A percentile compares a stretch with the other conserved stretches of the same genome.
phyloP scores from a whole-genome alignment of 2,329 filamentous ascomycete genomes.

The Alternaria arborescens region DNA sequence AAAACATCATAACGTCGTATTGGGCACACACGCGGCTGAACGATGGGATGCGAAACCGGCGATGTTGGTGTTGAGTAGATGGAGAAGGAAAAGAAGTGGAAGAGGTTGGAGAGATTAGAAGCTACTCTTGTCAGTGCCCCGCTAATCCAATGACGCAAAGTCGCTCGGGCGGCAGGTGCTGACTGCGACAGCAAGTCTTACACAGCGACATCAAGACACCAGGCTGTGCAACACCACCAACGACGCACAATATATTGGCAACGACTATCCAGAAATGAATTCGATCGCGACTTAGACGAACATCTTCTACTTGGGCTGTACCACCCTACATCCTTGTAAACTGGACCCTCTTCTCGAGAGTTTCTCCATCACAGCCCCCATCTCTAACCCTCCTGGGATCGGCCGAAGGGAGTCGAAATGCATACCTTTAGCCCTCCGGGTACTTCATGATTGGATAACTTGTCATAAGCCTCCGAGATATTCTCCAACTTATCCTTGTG shows the following conservation, averaged over 20 bases:
- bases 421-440: no score
- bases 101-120: not conserved
- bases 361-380: no score
- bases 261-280: not conserved
- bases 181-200: not conserved
- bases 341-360: no score
- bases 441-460: no score
- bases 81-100: not conserved
- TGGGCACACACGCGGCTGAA: not conserved
- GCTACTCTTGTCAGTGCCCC: not conserved
- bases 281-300: no score
- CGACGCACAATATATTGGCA: not conserved
- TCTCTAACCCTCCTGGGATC: no score
- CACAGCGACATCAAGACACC: not conserved
- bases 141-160: not conserved
- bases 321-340: no score
- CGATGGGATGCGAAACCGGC: not conserved
- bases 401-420: no score
- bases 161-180: not conserved
- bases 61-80: not conserved
- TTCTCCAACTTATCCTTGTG: no score
- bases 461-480: no score
- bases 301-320: no score
- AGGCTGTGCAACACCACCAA: not conserved
- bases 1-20: slow-evolving; percentile 6